Conservation (phyloP, 164 flowering plant species). For the Nymphaea colorata region DNA sequence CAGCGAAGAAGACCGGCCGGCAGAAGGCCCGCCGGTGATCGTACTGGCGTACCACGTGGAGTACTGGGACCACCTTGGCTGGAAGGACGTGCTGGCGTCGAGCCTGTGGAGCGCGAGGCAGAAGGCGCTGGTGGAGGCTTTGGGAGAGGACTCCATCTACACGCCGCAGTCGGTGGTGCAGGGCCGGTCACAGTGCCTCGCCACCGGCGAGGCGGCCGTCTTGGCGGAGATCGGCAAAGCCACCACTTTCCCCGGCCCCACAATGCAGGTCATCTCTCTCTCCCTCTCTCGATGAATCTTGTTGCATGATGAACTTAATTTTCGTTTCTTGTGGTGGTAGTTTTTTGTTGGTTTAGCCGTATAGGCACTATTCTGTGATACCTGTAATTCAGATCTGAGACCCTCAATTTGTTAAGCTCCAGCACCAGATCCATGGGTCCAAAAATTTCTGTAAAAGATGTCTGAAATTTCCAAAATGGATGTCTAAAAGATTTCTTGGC, state of each 20-base stretch:
- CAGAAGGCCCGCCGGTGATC: conserved; percentile 32
- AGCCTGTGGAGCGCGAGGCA: conserved; percentile 83
- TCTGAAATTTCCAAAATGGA: too few relatives aligned
- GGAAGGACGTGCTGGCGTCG: conserved; percentile 82
- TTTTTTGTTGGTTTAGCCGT: too few relatives aligned
- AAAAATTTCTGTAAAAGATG: too few relatives aligned
- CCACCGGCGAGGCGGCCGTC: conserved; percentile 43
- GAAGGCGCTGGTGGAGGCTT: conserved; percentile 69
- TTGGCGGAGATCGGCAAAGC: conserved; percentile 35
- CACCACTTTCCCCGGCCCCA: conserved; percentile 36
- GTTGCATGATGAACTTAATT: neutral
- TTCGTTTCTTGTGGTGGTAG: too few relatives aligned
- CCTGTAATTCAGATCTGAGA: too few relatives aligned
- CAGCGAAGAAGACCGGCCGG: conserved; percentile 49
- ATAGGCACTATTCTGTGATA: too few relatives aligned
- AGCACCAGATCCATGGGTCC: too few relatives aligned
- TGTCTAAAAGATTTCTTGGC: too few relatives aligned
- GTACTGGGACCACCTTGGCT: conserved; percentile 86
- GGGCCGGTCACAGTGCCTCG: conserved; percentile 54
- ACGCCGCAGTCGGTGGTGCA: conserved; percentile 84
- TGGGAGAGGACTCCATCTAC: conserved; percentile 62
- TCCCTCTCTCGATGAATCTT: too few relatives aligned
- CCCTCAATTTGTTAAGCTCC: too few relatives aligned
- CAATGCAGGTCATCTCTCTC: conserved; percentile 41
- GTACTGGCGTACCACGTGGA: conserved; percentile 76